Evolutionary conservation across 2,329 filamentous ascomycete species (phyloP), one percentile per base, ranked within the genome.

Genomic region (Fusarium tupiense): DNA sequence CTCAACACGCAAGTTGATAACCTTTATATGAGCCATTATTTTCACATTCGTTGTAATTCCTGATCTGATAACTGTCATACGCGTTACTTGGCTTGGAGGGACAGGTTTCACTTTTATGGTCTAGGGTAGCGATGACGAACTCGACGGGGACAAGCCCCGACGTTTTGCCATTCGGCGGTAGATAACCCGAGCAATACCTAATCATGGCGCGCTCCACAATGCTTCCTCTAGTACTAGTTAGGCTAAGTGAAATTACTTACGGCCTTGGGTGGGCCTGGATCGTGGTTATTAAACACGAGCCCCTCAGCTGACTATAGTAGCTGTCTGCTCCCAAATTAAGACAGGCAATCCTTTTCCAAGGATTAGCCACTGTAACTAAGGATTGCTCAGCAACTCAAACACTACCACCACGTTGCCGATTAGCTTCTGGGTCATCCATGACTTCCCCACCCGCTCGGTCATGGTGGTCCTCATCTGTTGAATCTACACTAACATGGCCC

Each of bases 1-100:
- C 73, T 86, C 85, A 61, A 86, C 6, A 24, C n/a, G 41, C 12
- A 44, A 12, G n/a, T 44, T 24, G 7, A 24, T 12, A 4, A 44
- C 16, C n/a, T 44, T 17, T 16, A 44, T 44, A 6, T 7, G 8
- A 44, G n/a, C 41, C 41, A 44, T 44, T 10, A 12, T 24, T 6
- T 44, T 12, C 29, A 11, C 2, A 19, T 12, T 24, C 6, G n/a
- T 44, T 24, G 10, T 4, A 17, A 12, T 44, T 24, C 9, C n/a
- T 16, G 10, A 14, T 44, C 16, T 24, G 16, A 44, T 17, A 17
- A 13, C n/a, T 10, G n/a, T 24, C 24, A 5, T 19, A 31, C 29
- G 22, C 22, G 22, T n/a, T 22, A 43, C 41, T 24, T 24, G n/a
- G 41, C n/a, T 44, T 24, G 10, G 41, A 44, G n/a, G n/a, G 16